Evolutionary conservation across 257 asterid genomes (phyloP), one percentile per base, ranked within the genome.

Genomic region (Rubia yunnanensis): DNA sequence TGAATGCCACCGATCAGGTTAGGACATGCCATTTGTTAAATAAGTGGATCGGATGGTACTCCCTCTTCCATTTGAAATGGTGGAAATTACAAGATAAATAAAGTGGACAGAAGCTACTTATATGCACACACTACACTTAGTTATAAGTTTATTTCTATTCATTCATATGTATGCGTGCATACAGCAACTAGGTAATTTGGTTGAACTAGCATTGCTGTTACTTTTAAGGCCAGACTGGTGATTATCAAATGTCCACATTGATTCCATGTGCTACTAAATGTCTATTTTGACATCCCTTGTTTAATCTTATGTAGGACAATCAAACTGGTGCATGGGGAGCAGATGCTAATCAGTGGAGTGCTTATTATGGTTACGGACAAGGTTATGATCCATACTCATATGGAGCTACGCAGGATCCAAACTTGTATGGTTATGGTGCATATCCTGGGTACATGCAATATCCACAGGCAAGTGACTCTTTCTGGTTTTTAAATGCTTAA

Each of bases 301-400:
- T 31, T 34, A 44, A 14, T n/a, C 66, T 72, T 53, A 75, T 72
- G 75, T 70, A 92, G 98, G 98, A 92, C 64, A 50, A 50, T 50
- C 79, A 55, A 62, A 27, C 84, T 57, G 88, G 92, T 60, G 38
- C 58, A 5, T 89, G 96, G 95, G 86, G 81, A 63, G 92, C 89
- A 20, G 98, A 92, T 82, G 89, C 96, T 66, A 87, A 72, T 69
- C 98, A 88, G 65, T 73, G 88, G 91, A 76, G 77, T 74, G 88
- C 91, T 71, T 92, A 92, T 80, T 92, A 92, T 82, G 92, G 85
- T 59, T 92, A 92, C 77, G 97, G 92, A 68, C 99, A 87, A 77
- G 94, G 97, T 73, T 92, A 92, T 70, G 97, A 92, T 79, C 82
- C 99, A 61, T 92, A 92, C 74, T 83, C 88, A 38, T 85, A 89